phyloP scores from a whole-genome alignment of 179 eudicot species.

The Drosera spatulata region DNA sequence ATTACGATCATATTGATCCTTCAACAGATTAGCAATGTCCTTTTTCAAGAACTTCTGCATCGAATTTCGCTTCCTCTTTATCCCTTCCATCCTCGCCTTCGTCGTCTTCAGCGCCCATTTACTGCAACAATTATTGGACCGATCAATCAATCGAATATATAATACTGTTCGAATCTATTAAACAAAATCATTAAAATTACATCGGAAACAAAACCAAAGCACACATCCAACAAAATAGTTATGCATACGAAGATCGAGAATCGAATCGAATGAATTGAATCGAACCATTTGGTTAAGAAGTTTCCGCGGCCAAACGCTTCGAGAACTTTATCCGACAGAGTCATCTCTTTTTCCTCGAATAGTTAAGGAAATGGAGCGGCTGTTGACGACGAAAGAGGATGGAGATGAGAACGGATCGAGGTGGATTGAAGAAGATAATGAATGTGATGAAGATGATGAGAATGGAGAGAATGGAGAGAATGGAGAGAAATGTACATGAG shows the following conservation, averaged over 20 bases:
- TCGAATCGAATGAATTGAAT: conserved; percentile 2
- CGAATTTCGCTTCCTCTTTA: conserved; percentile 63
- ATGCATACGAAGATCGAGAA: not conserved
- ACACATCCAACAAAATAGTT: not conserved
- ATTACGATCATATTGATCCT: conserved; percentile 37
- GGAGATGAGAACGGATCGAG: too few relatives aligned
- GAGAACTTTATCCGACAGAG: conserved; percentile 15
- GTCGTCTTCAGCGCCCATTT: conserved; percentile 47
- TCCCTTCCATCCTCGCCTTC: conserved; percentile 41
- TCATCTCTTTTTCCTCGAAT: not conserved
- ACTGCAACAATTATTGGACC: conserved; percentile 22
- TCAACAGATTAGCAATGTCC: conserved; percentile 71
- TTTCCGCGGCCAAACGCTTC: conserved; percentile 26
- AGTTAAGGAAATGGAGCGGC: too few relatives aligned
- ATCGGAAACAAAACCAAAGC: conserved; percentile 1
- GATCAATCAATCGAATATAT: too few relatives aligned
- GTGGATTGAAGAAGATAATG: too few relatives aligned
- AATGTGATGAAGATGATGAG: too few relatives aligned
- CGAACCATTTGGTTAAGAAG: conserved; percentile 32
- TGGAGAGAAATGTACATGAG: too few relatives aligned
- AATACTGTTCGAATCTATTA: not conserved
- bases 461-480: too few relatives aligned
- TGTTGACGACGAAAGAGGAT: too few relatives aligned
- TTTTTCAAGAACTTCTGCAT: conserved; percentile 65
- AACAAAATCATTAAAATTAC: not conserved